Conservation (phyloP, 306 rosid genomes). For the Alnus glutinosa region DNA sequence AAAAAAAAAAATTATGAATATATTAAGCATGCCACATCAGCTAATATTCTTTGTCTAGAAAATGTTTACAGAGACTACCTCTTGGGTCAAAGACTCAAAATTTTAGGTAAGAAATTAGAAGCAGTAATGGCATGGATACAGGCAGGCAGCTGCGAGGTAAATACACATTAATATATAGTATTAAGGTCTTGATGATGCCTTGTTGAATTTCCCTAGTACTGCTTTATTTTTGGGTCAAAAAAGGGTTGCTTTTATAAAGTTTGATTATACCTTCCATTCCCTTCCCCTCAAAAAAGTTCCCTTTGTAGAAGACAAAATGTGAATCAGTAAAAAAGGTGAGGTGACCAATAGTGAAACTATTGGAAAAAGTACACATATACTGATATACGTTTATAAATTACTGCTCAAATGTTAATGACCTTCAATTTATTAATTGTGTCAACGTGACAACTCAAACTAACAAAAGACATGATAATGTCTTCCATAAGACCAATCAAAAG, state of each 20-base stretch:
- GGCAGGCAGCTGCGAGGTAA: not conserved
- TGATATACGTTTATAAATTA: too few relatives aligned
- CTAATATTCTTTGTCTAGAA: too few relatives aligned
- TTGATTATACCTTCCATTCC: not conserved
- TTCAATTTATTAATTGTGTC: too few relatives aligned
- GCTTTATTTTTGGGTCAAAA: not conserved
- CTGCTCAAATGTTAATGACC: too few relatives aligned
- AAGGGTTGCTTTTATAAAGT: not conserved
- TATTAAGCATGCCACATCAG: too few relatives aligned
- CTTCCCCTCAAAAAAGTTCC: not conserved
- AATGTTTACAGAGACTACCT: not conserved
- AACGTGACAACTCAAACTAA: too few relatives aligned
- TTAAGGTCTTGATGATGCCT: too few relatives aligned
- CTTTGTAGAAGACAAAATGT: not conserved
- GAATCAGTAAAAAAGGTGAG: not conserved
- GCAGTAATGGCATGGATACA: not conserved
- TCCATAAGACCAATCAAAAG: too few relatives aligned
- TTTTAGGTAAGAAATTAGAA: not conserved
- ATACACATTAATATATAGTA: not conserved
- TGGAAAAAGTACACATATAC: too few relatives aligned
- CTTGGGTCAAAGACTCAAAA: not conserved
- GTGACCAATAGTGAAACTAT: too few relatives aligned
- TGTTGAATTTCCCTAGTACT: not conserved
- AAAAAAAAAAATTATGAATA: too few relatives aligned
- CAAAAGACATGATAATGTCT: too few relatives aligned